These are phyloP conservation scores for Chamaenerion angustifolium DNA, from an alignment of 345 rosid genomes.

Conservation along the genomic window DNA sequence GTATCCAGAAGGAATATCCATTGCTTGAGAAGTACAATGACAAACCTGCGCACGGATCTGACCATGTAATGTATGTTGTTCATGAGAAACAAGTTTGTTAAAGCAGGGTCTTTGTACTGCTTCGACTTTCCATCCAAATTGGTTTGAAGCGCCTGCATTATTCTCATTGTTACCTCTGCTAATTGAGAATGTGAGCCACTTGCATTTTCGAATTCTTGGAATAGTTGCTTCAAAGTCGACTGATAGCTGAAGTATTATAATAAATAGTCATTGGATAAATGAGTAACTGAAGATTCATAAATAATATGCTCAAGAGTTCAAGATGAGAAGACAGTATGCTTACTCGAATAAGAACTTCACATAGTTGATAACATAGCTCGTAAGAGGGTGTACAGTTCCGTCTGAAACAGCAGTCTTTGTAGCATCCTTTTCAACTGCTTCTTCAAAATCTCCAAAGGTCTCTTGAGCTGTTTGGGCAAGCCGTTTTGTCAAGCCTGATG, in stretches of 20 bases:
- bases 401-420: slow-evolving; percentile 83
- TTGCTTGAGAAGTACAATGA: background rate
- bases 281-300: too few species aligned
- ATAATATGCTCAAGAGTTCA: too few species aligned
- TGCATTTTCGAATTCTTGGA: slow-evolving; percentile 71
- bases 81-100: slow-evolving; percentile 92
- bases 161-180: slow-evolving; percentile 78
- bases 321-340: slow-evolving; percentile 14
- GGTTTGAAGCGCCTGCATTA: slow-evolving; percentile 98
- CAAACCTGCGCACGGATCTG: slow-evolving; percentile 96
- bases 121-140: slow-evolving; percentile 91
- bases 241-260: slow-evolving; percentile 53
- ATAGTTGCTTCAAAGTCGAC: slow-evolving; percentile 85
- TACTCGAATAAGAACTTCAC: slow-evolving; percentile 99
- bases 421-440: slow-evolving; percentile 96
- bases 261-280: too few species aligned
- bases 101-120: slow-evolving; percentile 83
- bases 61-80: slow-evolving; percentile 98
- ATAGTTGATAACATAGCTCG: slow-evolving; percentile 95
- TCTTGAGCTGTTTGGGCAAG: slow-evolving; percentile 92
- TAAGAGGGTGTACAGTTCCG: slow-evolving; percentile 96
- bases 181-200: slow-evolving; percentile 58
- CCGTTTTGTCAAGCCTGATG: slow-evolving; percentile 68
- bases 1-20: background rate
- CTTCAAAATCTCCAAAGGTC: slow-evolving; percentile 96